Percentiles rank a stretch among this genome's conserved stretches.
Conservation (phyloP, 2,329 filamentous ascomycete genomes). For the Calonectria montana region DNA sequence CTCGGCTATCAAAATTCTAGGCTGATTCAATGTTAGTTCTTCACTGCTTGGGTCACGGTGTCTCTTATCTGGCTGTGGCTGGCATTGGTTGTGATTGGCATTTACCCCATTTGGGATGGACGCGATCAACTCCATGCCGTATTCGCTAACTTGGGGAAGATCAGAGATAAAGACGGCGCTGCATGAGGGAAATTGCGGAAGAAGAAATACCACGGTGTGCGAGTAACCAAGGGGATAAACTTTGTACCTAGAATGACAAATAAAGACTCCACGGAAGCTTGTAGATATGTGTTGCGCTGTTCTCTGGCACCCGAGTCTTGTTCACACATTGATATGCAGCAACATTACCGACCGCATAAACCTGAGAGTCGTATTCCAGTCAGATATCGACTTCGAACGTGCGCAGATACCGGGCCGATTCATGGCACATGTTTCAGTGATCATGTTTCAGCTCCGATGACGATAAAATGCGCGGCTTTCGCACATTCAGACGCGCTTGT, state of each 20-base stretch:
- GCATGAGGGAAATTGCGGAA: background rate
- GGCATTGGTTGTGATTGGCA: constrained; percentile 19
- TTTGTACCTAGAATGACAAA: background rate
- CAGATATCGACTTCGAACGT: background rate
- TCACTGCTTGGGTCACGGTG: constrained; percentile 21
- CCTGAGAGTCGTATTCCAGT: background rate
- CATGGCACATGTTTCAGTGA: background rate
- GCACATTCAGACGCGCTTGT: background rate
- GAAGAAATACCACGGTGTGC: background rate
- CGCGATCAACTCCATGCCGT: constrained; percentile 3
- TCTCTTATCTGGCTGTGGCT: constrained; percentile 25
- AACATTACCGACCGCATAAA: background rate
- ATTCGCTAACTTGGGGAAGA: background rate
- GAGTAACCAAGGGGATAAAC: background rate
- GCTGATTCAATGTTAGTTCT: constrained; percentile 10
- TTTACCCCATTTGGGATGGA: constrained; percentile 27
- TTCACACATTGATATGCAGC: background rate
- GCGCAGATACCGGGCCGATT: background rate
- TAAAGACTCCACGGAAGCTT: background rate
- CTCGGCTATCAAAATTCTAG: background rate
- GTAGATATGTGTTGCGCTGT: background rate
- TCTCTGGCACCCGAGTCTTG: background rate
- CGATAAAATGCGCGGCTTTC: background rate
- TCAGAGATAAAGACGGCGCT: background rate
- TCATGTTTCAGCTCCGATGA: background rate